A percentile compares a stretch with the other conserved stretches of the same genome.
phyloP scores from a whole-genome alignment of 2,329 filamentous ascomycete species.

The Colletotrichum karsti region DNA sequence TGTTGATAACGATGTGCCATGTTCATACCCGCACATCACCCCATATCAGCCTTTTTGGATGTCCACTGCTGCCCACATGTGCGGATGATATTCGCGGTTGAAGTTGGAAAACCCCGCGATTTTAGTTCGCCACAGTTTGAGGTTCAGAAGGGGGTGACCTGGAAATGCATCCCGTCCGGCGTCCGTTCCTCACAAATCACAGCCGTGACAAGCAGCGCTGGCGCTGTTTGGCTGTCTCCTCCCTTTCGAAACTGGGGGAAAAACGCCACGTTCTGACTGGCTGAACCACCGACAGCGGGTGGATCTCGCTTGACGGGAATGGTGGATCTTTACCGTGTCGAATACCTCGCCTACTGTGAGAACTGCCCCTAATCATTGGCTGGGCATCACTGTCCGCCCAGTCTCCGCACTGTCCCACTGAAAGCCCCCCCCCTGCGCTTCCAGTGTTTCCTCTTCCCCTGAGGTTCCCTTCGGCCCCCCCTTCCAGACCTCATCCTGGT shows the following conservation, averaged over 20 bases:
- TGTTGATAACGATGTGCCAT: neutral
- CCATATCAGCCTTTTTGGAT: neutral
- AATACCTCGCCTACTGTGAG: neutral
- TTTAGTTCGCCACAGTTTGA: slow-evolving; percentile 27
- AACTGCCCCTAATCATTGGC: neutral
- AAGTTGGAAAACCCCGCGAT: slow-evolving; percentile 23
- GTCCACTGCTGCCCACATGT: neutral
- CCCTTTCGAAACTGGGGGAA: slow-evolving; percentile 28
- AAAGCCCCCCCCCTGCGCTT: neutral
- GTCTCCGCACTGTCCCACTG: neutral
- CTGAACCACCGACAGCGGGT: neutral
- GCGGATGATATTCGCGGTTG: neutral
- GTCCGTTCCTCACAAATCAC: too few species aligned
- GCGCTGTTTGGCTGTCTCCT: slow-evolving; percentile 11
- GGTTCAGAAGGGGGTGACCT: slow-evolving; percentile 5
- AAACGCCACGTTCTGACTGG: neutral
- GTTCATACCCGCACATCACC: neutral
- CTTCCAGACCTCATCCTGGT: slow-evolving; percentile 6
- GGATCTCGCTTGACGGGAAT: slow-evolving; percentile 16
- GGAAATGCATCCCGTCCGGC: neutral
- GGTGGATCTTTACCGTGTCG: neutral
- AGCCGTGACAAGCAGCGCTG: too few species aligned
- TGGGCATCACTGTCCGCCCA: neutral
- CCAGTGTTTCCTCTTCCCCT: slow-evolving; percentile 5
- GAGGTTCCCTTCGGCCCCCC: slow-evolving; percentile 6